Evolutionary conservation across 1,284 basidiomycete species (phyloP).

Genomic region (Ustilago esculenta): DNA sequence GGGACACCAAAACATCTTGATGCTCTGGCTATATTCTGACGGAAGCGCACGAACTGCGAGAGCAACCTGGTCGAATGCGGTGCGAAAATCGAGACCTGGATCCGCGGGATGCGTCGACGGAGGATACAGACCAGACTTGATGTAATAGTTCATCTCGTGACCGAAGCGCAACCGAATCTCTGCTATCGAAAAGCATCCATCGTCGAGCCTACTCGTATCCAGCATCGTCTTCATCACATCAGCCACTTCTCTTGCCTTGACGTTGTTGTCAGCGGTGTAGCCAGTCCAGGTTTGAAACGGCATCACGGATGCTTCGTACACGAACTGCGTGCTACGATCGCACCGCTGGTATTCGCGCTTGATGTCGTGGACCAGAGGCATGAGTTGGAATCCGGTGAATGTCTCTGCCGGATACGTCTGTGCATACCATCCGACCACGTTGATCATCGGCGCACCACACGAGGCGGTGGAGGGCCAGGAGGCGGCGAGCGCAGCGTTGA

Average conservation of each 20-base stretch:
- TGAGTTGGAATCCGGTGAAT: constrained; percentile 34
- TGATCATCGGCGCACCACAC: constrained; percentile 6
- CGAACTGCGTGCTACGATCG: not conserved
- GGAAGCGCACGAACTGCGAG: constrained; percentile 12
- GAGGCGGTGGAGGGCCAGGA: not conserved
- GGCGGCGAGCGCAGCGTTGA: constrained; percentile 21
- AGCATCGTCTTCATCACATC: constrained; percentile 18
- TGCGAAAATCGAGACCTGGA: constrained; percentile 8
- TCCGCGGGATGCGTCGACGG: constrained; percentile 5
- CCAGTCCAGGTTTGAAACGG: constrained; percentile 35
- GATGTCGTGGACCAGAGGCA: constrained; percentile 33
- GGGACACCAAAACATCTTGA: constrained; percentile 43
- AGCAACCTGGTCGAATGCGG: constrained; percentile 28
- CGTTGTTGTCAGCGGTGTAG: constrained; percentile 12
- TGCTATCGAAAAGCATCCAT: constrained; percentile 7
- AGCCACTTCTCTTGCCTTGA: constrained; percentile 22
- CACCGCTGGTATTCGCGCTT: constrained; percentile 3
- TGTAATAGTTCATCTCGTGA: constrained; percentile 44
- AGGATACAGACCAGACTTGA: constrained; percentile 28
- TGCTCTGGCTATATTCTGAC: not conserved
- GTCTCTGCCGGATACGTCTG: constrained; percentile 24
- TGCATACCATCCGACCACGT: constrained; percentile 35
- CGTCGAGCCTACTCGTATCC: constrained; percentile 1
- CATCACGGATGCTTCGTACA: constrained; percentile 41
- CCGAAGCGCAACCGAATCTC: constrained; percentile 30